These are phyloP conservation scores for Eustoma russellianum DNA, from an alignment of 257 asterid species.

Conservation along the genomic window DNA sequence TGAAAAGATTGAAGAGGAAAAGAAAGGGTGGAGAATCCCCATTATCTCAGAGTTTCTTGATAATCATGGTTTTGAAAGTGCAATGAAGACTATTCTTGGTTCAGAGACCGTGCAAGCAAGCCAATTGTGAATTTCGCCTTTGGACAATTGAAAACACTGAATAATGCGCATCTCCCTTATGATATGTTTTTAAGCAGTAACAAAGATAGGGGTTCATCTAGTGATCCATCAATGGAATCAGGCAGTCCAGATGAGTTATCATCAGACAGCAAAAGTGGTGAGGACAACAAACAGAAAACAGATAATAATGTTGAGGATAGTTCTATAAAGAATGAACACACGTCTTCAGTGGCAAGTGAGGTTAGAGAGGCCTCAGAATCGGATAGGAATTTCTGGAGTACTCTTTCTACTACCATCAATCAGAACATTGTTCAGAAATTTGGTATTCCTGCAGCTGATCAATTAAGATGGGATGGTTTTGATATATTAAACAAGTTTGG, in stretches of 20 bases:
- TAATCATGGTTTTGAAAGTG: slow-evolving; percentile 70
- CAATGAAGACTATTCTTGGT: slow-evolving; percentile 66
- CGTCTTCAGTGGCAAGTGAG: slow-evolving; percentile 17
- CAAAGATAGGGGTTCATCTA: slow-evolving; percentile 11
- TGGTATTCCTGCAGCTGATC: slow-evolving; percentile 62
- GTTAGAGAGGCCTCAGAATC: slow-evolving; percentile 35
- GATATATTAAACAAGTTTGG: slow-evolving; percentile 64
- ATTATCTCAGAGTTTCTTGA: slow-evolving; percentile 66
- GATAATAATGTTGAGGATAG: slow-evolving; percentile 13
- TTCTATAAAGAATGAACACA: slow-evolving; percentile 4
- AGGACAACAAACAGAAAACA: slow-evolving; percentile 1
- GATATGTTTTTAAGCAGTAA: slow-evolving; percentile 35
- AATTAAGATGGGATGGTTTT: slow-evolving; percentile 75
- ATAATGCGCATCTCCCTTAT: slow-evolving; percentile 51
- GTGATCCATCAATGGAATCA: slow-evolving; percentile 10
- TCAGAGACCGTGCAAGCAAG: slow-evolving; percentile 91
- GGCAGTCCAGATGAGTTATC: slow-evolving; percentile 18
- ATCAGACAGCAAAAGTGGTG: slow-evolving; percentile 21
- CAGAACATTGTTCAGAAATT: slow-evolving; percentile 52
- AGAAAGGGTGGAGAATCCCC: slow-evolving; percentile 94
- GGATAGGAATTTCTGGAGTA: slow-evolving; percentile 71
- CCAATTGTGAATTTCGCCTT: slow-evolving; percentile 86
- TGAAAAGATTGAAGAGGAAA: slow-evolving; percentile 74
- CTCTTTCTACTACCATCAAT: slow-evolving; percentile 52
- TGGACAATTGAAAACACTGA: slow-evolving; percentile 67